Percentiles rank a stretch among this genome's conserved stretches.
These are phyloP conservation scores for Podila epicladia DNA, from an alignment of 192 early-diverging fungal genomes.

Conservation along the genomic window DNA sequence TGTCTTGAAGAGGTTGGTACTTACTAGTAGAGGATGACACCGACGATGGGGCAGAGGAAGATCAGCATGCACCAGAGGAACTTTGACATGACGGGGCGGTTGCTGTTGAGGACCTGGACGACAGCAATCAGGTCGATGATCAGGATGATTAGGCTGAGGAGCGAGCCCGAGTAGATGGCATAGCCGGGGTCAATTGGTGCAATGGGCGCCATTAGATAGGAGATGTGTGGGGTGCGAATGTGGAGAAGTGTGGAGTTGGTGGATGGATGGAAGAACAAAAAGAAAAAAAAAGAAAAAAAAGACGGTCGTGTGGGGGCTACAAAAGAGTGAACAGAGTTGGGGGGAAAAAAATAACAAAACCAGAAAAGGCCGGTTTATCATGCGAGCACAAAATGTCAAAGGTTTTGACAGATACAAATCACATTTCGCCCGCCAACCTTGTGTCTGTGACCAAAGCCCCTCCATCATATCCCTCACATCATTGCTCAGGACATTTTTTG, in stretches of 20 bases:
- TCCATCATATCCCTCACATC: too few species aligned
- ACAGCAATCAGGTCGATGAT: constrained; percentile 34
- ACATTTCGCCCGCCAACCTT: too few species aligned
- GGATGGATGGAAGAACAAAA: not conserved
- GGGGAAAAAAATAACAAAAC: not conserved
- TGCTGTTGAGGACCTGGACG: constrained; percentile 34
- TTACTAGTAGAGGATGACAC: constrained; percentile 43
- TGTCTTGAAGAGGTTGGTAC: not conserved
- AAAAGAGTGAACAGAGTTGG: constrained; percentile 1
- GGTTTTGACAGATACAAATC: too few species aligned
- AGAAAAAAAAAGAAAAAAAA: not conserved
- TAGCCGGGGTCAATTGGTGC: constrained; percentile 18
- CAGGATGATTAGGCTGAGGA: constrained; percentile 28
- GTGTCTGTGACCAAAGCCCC: too few species aligned
- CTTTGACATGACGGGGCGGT: constrained; percentile 23
- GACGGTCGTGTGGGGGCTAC: too few species aligned
- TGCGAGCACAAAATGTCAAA: not conserved
- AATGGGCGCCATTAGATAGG: too few species aligned
- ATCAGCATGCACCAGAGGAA: constrained; percentile 46
- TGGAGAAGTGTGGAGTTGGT: not conserved
- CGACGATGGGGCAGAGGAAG: constrained; percentile 37
- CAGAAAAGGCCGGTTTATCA: not conserved
- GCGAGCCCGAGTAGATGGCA: constrained; percentile 21
- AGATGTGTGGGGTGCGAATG: too few species aligned
- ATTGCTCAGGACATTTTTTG: too few species aligned